These are phyloP conservation scores for Arachis monticola DNA, from an alignment of 331 rosid species.

Conservation along the genomic window DNA sequence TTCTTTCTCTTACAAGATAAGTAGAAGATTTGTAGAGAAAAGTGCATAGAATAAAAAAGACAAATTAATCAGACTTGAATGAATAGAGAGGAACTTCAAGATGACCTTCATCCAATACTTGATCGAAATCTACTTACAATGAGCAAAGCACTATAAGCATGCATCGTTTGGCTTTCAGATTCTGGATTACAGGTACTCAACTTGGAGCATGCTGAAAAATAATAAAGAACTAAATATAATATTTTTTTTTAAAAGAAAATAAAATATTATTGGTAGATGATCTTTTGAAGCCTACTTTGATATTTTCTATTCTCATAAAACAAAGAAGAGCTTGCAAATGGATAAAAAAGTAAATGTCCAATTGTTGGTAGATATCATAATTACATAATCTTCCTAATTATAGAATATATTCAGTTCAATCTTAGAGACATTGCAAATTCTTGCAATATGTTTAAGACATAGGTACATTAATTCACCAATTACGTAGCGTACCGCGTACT, in stretches of 20 bases:
- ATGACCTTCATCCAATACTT: constrained; percentile 19
- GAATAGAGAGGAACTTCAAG: background rate
- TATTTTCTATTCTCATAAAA: constrained; percentile 11
- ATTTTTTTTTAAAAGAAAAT: background rate
- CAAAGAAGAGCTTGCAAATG: background rate
- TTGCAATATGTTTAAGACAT: background rate
- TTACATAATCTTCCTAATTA: background rate
- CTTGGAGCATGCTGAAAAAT: constrained; percentile 60
- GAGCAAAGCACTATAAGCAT: constrained; percentile 54
- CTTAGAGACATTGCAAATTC: background rate
- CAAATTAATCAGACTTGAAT: background rate
- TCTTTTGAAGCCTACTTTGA: background rate
- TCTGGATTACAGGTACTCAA: constrained; percentile 53
- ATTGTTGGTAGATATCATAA: constrained; percentile 4
- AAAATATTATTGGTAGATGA: no score
- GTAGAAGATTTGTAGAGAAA: no score
- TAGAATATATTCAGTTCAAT: background rate
- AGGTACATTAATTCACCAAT: no score
- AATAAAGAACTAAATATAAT: constrained; percentile 18
- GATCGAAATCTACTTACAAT: constrained; percentile 53
- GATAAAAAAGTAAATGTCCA: background rate
- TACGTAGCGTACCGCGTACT: no score
- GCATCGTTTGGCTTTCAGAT: constrained; percentile 58
- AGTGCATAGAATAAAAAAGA: no score
- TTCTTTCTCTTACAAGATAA: no score